Evolutionary conservation across 352 stramenopile genomes (phyloP).

Genomic region (Globisporangium ultimum): DNA sequence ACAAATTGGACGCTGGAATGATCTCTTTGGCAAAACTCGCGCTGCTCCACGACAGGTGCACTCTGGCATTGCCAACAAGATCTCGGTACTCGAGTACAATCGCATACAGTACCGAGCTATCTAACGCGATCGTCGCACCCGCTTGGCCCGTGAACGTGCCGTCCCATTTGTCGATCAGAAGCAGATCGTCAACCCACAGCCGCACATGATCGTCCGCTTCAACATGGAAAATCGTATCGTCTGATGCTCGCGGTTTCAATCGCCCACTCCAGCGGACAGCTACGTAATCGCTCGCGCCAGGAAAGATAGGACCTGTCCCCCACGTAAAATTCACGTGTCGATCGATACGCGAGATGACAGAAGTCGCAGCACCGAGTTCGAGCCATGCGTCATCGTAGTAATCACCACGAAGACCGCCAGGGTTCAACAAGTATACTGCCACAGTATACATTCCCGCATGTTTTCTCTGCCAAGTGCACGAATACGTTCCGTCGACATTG

Average conservation of each 20-base stretch:
- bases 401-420: slow-evolving; percentile 53
- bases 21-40: slow-evolving; percentile 31
- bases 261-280: slow-evolving; percentile 66
- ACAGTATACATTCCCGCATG: slow-evolving; percentile 47
- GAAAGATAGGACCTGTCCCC: slow-evolving; percentile 41
- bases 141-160: slow-evolving; percentile 14
- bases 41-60: slow-evolving; percentile 50
- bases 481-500: slow-evolving; percentile 32
- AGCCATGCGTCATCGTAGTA: slow-evolving; percentile 74
- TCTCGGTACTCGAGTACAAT: slow-evolving; percentile 67
- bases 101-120: slow-evolving; percentile 35
- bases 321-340: slow-evolving; percentile 74
- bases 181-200: slow-evolving; percentile 56
- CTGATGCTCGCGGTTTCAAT: slow-evolving; percentile 43
- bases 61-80: slow-evolving; percentile 28
- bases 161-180: slow-evolving; percentile 68
- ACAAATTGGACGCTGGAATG: slow-evolving; percentile 40
- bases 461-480: slow-evolving; percentile 45
- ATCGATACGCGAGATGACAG: slow-evolving; percentile 51
- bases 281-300: slow-evolving; percentile 46
- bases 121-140: slow-evolving; percentile 21
- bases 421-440: slow-evolving; percentile 50
- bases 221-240: slow-evolving; percentile 41
- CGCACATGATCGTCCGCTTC: slow-evolving; percentile 48
- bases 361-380: slow-evolving; percentile 10